Base-by-base conservation (phyloP, 2,329 filamentous ascomycete genomes). In the Xylaria sp. region DNA sequence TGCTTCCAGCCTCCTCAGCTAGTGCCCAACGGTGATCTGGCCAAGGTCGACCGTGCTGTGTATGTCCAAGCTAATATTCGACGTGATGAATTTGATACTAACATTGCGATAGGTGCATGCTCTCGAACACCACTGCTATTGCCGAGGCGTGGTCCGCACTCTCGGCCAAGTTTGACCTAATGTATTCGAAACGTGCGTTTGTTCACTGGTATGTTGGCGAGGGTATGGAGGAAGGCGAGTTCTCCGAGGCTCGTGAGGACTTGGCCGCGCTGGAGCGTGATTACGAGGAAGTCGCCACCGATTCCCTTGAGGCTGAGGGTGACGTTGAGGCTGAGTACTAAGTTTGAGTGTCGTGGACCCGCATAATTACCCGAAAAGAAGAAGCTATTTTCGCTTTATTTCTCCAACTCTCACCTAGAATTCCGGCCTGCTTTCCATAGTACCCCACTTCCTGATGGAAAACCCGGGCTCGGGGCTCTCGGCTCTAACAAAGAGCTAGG, bases 201-300 rank as follows among this genome's bases (percentile, higher is more conserved):
- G 96, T 99, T 74, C 96, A 99, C 86, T 99, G 96, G 96, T 99
- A 98, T 79, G 96, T 99, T 80, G 96, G 96, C 86, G 96, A 98
- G 88, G 96, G 96, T 90, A 99, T 99, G 96, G 96, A 99, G 89
- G 96, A 99, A 84, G 96, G 96, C 84, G 96, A 99, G 85, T 99
- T 99, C 90, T 97, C 93, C 66, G 96, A 99, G 88, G 96, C 96
- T 73, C 94, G 96, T 82, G 96, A 99, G 86, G 96, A 99, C 85
- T 86, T 99, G 82, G 96, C 96, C 82, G 96, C 96, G 76, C 89
- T 99, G 72, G 96, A 99, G 90, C 92, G 94, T 76, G 95, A 99
- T 82, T 99, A 99, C 85, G 95, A 98, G 86, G 96, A 99, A 86
- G 96, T 98, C 80, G 95, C 94, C 73, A 93, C 93, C 78, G 95